A percentile compares a stretch with the other conserved stretches of the same genome.
These are phyloP conservation scores for Houttuynia cordata DNA, from an alignment of 164 flowering plant genomes.

Conservation along the genomic window DNA sequence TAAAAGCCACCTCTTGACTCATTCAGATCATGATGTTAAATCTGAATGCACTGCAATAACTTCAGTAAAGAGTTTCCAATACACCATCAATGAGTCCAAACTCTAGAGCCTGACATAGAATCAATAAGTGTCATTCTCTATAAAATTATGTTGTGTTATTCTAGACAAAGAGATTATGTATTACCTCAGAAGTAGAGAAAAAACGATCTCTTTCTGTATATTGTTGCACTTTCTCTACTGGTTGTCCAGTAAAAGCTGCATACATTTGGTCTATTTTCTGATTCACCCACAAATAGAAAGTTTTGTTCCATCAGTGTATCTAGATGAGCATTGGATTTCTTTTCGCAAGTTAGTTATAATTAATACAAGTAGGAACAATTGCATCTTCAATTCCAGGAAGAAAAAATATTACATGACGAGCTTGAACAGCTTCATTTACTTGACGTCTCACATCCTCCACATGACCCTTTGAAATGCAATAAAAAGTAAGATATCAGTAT, in stretches of 20 bases:
- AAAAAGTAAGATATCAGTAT: background rate
- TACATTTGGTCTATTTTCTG: constrained; percentile 97
- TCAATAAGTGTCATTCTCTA: background rate
- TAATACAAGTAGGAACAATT: too few relatives aligned
- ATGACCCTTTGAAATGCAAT: constrained; percentile 51
- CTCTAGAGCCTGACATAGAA: constrained; percentile 72
- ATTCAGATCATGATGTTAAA: background rate
- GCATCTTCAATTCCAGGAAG: background rate
- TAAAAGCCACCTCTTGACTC: background rate
- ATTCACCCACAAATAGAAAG: constrained; percentile 4
- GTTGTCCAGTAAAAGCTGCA: constrained; percentile 87
- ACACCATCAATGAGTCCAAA: constrained; percentile 85
- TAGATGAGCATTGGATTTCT: too few relatives aligned
- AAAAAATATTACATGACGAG: constrained; percentile 62
- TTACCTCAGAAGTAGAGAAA: constrained; percentile 80
- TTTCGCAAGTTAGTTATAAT: background rate
- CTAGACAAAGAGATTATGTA: background rate
- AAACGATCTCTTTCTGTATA: constrained; percentile 81
- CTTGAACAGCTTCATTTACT: constrained; percentile 87
- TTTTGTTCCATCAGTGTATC: too few relatives aligned
- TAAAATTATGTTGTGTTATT: background rate
- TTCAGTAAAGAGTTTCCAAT: constrained; percentile 60
- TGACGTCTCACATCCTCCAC: constrained; percentile 84
- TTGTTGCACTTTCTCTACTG: constrained; percentile 65
- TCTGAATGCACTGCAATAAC: background rate